phyloP scores from a whole-genome alignment of 371 early-diverging fungal species.

The Ecytonucleospora hepatopenaei region DNA sequence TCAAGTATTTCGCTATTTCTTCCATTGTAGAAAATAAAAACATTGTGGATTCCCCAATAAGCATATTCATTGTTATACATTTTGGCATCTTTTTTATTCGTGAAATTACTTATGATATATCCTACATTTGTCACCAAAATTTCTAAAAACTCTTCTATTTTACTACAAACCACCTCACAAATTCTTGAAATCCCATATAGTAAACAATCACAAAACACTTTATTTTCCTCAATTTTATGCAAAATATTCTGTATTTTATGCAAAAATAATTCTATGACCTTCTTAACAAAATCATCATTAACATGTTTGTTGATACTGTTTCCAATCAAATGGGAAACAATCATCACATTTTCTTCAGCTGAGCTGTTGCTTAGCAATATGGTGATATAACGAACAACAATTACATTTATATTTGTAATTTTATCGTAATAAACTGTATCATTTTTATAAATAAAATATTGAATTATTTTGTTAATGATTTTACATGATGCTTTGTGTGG shows the following conservation, averaged over 20 bases:
- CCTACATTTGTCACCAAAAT: conserved; percentile 18
- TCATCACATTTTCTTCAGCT: conserved; percentile 22
- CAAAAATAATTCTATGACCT: no score
- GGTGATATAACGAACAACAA: conserved; percentile 23
- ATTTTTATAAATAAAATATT: no score
- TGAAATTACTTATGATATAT: conserved; percentile 11
- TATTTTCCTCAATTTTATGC: conserved; percentile 6
- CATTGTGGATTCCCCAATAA: conserved; percentile 31
- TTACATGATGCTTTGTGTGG: not conserved
- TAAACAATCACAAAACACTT: conserved; percentile 18
- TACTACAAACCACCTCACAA: conserved; percentile 41
- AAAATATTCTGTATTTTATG: no score
- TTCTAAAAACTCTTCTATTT: conserved; percentile 15
- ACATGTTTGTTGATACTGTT: conserved; percentile 11
- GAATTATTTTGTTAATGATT: not conserved
- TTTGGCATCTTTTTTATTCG: conserved; percentile 14
- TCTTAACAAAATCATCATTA: conserved; percentile 13
- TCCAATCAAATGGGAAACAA: conserved; percentile 33
- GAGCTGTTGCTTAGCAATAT: conserved; percentile 15
- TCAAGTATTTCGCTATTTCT: not conserved
- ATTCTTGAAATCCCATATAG: conserved; percentile 45
- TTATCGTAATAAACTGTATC: conserved; percentile 4
- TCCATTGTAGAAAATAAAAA: conserved; percentile 10
- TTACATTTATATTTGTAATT: conserved; percentile 13
- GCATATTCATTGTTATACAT: conserved; percentile 31